phyloP scores from a whole-genome alignment of 257 asterid genomes.

The Nicotiana knightiana region DNA sequence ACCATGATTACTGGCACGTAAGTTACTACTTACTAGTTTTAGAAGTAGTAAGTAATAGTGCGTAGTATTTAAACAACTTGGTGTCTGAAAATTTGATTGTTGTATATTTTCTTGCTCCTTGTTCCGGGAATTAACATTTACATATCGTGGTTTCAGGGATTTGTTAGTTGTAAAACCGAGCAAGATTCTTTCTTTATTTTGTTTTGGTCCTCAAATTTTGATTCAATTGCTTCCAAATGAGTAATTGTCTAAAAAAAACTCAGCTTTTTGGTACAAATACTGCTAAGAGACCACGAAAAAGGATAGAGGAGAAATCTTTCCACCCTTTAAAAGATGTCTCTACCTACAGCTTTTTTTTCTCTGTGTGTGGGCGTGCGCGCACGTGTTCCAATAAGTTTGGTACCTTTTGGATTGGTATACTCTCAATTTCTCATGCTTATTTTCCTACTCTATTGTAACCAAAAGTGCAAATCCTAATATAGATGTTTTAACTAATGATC shows the following conservation, averaged over 20 bases:
- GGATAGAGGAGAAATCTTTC: not conserved
- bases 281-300: not conserved
- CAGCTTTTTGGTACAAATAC: not conserved
- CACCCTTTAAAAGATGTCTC: not conserved
- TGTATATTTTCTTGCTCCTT: not conserved
- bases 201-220: not conserved
- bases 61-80: not conserved
- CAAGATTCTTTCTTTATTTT: not conserved
- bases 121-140: not conserved
- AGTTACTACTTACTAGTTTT: constrained; percentile 15
- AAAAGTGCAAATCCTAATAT: not conserved
- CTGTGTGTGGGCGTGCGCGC: not conserved
- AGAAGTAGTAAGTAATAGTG: not conserved
- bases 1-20: constrained; percentile 82
- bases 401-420: not conserved
- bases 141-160: not conserved
- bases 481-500: not conserved
- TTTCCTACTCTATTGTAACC: not conserved
- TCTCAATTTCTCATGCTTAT: not conserved
- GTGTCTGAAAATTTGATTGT: not conserved
- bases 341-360: too few species aligned
- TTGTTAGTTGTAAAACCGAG: not conserved
- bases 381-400: not conserved
- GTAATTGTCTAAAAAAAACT: not conserved
- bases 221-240: not conserved